phyloP scores from a whole-genome alignment of 23 red algal genomes.

The Agarophyton chilense region DNA sequence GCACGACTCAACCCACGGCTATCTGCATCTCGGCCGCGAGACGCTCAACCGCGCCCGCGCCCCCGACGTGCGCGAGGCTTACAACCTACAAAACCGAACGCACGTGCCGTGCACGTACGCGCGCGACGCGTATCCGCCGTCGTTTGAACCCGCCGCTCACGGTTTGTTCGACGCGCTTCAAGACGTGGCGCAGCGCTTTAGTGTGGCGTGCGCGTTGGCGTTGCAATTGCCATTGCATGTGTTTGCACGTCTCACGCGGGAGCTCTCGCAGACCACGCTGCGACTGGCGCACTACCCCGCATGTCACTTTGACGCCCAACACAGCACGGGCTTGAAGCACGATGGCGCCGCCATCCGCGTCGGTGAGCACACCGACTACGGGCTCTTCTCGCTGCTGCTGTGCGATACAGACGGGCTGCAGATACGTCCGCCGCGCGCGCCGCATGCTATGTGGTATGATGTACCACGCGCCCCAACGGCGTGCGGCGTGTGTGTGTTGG shows the following conservation, averaged over 20 bases:
- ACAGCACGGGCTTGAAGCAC: background rate
- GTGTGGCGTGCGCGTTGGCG: constrained; percentile 26
- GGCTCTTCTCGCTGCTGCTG: constrained; percentile 49
- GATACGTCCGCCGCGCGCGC: background rate
- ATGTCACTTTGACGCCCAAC: background rate
- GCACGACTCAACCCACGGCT: background rate
- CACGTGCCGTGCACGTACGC: background rate
- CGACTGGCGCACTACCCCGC: constrained; percentile 42
- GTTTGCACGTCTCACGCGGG: background rate
- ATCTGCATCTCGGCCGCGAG: constrained; percentile 1
- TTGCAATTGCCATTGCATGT: background rate
- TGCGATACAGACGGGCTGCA: constrained; percentile 26
- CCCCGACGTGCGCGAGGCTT: constrained; percentile 49
- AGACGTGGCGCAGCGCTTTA: background rate
- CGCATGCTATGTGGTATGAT: too few relatives aligned
- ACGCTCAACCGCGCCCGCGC: constrained; percentile 5
- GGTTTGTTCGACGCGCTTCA: background rate
- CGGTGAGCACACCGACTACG: constrained; percentile 59
- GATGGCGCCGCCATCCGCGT: background rate
- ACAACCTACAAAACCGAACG: constrained; percentile 27
- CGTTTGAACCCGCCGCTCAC: background rate
- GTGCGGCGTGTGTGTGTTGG: background rate
- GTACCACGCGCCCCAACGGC: too few relatives aligned
- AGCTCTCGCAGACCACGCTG: background rate
- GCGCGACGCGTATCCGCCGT: background rate